Base-by-base conservation (phyloP, 192 early-diverging fungal genomes). In the Umbelopsis ramanniana region DNA sequence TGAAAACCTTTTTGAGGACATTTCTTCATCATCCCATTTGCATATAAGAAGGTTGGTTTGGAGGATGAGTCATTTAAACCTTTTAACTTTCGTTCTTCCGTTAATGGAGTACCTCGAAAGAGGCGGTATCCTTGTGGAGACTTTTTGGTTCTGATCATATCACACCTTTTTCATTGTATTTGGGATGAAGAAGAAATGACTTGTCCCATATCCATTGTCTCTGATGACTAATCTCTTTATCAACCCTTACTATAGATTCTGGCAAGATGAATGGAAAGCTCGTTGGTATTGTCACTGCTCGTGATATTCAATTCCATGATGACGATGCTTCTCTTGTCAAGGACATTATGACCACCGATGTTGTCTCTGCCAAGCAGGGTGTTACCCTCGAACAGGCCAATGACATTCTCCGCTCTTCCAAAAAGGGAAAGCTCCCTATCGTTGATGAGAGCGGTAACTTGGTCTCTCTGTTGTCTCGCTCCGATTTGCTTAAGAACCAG, bases 391-490 rank as follows among this genome's bases (percentile, higher is more conserved):
- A 83, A 46, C 93, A 97, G 80, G 97, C 97, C 60, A 95, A 99
- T 82, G 78, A 83, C 24, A 94, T 97, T 67, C 85, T 99, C 72
- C 85, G 90, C 54, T 84, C 85, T 38, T 96, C 94, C 75, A 93
- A 94, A 85, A 97, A 97, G 85, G 97, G 97, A 74, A 99, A 99
- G 85, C 88, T 99, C 53, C 96, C 95, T 33, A 97, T 99, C 67
- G 91, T 99, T 67, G 93, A 99, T 80, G 81, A 80, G 24, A 46
- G 92, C 14, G 91, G 90, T 66, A 85, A 89, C 81, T 89, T 99
- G 45, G 94, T 94, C 24, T 93, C 97, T 38, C 86, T 99, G 73
- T 87, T 99, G 21, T 88, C 96, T 22, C 93, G 96, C 69, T 95
- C 94, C 26, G 97, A 99, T 86, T 84, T 99, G 75, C 89, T 97